Conservation (phyloP, 2,329 filamentous ascomycete species). For the Corinectria fuckeliana region DNA sequence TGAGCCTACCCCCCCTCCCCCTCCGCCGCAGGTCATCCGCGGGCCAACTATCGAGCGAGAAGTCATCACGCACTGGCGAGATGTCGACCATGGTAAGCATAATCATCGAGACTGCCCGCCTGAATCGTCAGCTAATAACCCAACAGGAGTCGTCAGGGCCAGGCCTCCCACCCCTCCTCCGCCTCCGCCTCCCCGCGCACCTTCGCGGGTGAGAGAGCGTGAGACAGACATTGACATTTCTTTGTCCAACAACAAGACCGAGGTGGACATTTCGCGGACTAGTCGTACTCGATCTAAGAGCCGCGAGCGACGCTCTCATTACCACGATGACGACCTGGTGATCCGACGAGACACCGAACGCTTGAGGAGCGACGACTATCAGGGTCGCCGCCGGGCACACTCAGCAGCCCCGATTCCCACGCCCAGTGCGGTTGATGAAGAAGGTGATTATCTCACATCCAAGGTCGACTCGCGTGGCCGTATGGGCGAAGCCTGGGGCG, state of each 20-base stretch:
- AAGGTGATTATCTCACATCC: constrained; percentile 66
- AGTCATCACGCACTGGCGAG: constrained; percentile 85
- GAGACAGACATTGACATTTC: constrained; percentile 70
- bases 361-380: constrained; percentile 52
- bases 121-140: constrained; percentile 16
- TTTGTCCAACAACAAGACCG: constrained; percentile 59
- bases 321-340: constrained; percentile 70
- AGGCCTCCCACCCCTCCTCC: constrained; percentile 54
- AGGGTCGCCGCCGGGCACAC: constrained; percentile 56
- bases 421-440: constrained; percentile 56
- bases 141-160: constrained; percentile 52
- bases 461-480: constrained; percentile 66
- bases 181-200: constrained; percentile 56
- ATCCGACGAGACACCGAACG: constrained; percentile 64
- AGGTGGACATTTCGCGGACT: constrained; percentile 61
- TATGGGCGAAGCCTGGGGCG: constrained; percentile 76
- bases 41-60: constrained; percentile 86
- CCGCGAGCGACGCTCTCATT: constrained; percentile 49
- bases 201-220: constrained; percentile 52
- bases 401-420: constrained; percentile 55
- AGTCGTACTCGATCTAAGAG: constrained; percentile 46
- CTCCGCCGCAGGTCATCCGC: constrained; percentile 70
- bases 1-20: constrained; percentile 59
- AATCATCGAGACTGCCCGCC: background rate
- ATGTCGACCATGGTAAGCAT: constrained; percentile 81